phyloP scores from a whole-genome alignment of 352 stramenopile species.

The Phytophthora macrochlamydospora region DNA sequence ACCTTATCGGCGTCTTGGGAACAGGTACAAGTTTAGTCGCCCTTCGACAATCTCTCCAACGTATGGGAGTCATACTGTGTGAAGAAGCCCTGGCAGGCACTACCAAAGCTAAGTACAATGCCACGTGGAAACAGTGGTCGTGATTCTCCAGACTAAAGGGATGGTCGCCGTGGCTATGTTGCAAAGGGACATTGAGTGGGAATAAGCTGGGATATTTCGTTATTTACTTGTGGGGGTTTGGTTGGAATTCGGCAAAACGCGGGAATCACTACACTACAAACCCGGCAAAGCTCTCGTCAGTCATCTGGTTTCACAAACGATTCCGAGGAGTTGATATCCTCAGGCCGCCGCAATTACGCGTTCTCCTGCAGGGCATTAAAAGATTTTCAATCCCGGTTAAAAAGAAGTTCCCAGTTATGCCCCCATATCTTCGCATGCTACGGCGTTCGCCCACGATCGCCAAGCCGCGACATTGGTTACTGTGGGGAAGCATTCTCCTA shows the following conservation, averaged over 20 bases:
- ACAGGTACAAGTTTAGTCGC: constrained; percentile 7
- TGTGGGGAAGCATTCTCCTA: constrained; percentile 15
- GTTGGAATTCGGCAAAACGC: background rate
- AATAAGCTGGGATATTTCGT: background rate
- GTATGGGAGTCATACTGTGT: constrained; percentile 17
- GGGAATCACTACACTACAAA: constrained; percentile 9
- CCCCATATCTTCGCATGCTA: constrained; percentile 13
- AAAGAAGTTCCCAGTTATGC: constrained; percentile 16
- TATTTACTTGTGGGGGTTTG: background rate
- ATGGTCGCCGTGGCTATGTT: constrained; percentile 14
- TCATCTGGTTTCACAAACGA: constrained; percentile 10
- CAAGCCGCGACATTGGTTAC: constrained; percentile 2
- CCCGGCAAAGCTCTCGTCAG: constrained; percentile 1
- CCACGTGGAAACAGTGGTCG: constrained; percentile 21
- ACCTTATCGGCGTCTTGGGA: constrained; percentile 11
- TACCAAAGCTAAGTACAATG: constrained; percentile 14
- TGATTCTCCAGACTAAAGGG: constrained; percentile 11
- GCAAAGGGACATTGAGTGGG: background rate
- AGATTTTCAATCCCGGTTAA: background rate
- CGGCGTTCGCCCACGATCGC: constrained; percentile 7
- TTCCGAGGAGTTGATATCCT: background rate
- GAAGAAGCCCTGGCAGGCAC: constrained; percentile 11
- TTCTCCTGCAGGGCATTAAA: constrained; percentile 8
- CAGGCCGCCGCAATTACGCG: background rate
- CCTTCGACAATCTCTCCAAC: constrained; percentile 23